These are phyloP conservation scores for Neonectria ditissima DNA, from an alignment of 2,329 filamentous ascomycete species.

Conservation along the genomic window DNA sequence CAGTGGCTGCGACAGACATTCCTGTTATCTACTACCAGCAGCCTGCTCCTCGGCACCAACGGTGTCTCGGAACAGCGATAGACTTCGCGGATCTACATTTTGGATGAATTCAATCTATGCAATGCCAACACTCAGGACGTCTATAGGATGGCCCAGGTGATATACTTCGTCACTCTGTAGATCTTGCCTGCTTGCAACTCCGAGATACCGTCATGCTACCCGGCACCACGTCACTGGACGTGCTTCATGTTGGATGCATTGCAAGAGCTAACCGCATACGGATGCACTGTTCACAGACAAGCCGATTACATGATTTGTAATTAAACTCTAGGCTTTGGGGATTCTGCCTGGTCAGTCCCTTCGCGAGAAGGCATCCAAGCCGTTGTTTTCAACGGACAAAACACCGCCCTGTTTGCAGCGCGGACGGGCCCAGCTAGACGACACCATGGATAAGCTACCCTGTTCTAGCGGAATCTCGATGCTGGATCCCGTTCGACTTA, in stretches of 20 bases:
- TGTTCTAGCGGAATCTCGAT: background rate
- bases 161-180: background rate
- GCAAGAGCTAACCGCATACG: too few relatives aligned
- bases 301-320: too few relatives aligned
- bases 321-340: too few relatives aligned
- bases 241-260: too few relatives aligned
- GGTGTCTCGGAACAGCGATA: background rate
- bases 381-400: too few relatives aligned
- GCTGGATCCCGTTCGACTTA: background rate
- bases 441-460: background rate
- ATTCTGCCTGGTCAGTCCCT: too few relatives aligned
- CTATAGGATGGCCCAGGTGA: background rate
- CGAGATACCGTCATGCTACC: background rate
- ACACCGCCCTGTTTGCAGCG: too few relatives aligned
- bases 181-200: background rate
- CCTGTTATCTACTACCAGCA: constrained; percentile 4
- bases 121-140: too few relatives aligned
- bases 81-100: background rate
- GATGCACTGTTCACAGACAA: too few relatives aligned
- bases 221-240: background rate
- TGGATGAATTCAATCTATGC: background rate
- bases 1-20: constrained; percentile 4
- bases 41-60: constrained; percentile 12
- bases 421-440: background rate
- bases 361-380: too few relatives aligned